These are phyloP conservation scores for Nothophoma quercina DNA, from an alignment of 2,329 filamentous ascomycete genomes.

Conservation along the genomic window DNA sequence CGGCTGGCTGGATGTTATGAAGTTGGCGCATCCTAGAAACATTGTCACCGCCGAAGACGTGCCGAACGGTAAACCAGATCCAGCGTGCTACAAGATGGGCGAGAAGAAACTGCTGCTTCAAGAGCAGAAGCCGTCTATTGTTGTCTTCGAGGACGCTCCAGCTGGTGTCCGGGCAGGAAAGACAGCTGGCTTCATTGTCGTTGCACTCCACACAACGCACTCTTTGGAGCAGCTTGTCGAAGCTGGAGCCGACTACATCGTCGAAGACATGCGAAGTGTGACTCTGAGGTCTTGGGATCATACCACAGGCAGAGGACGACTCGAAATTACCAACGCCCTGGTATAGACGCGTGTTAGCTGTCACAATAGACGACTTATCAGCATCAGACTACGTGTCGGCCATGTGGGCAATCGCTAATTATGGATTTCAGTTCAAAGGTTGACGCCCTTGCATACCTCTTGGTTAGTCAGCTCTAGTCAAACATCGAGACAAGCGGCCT, in stretches of 20 bases:
- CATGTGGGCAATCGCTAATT: background rate
- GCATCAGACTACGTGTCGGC: conserved; percentile 3
- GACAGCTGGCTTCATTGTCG: conserved; percentile 82
- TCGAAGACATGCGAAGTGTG: conserved; percentile 79
- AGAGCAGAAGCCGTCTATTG: conserved; percentile 57
- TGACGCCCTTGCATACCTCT: conserved; percentile 10
- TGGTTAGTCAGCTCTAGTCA: conserved; percentile 29
- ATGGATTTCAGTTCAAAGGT: background rate
- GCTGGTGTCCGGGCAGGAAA: conserved; percentile 85
- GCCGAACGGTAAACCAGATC: conserved; percentile 58
- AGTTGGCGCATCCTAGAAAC: conserved; percentile 55
- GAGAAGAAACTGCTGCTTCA: conserved; percentile 50
- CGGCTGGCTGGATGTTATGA: conserved; percentile 60
- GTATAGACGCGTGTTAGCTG: conserved; percentile 27
- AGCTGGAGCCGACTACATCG: conserved; percentile 87
- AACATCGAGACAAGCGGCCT: conserved; percentile 22
- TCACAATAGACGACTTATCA: conserved; percentile 10
- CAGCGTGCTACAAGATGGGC: conserved; percentile 58
- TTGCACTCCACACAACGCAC: conserved; percentile 88
- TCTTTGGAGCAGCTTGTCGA: conserved; percentile 72
- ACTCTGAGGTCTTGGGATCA: conserved; percentile 64
- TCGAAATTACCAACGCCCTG: conserved; percentile 73
- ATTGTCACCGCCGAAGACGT: conserved; percentile 62
- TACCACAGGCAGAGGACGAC: conserved; percentile 65
- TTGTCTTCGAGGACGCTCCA: conserved; percentile 90